phyloP scores from a whole-genome alignment of 257 asterid species.

The Phtheirospermum japonicum region DNA sequence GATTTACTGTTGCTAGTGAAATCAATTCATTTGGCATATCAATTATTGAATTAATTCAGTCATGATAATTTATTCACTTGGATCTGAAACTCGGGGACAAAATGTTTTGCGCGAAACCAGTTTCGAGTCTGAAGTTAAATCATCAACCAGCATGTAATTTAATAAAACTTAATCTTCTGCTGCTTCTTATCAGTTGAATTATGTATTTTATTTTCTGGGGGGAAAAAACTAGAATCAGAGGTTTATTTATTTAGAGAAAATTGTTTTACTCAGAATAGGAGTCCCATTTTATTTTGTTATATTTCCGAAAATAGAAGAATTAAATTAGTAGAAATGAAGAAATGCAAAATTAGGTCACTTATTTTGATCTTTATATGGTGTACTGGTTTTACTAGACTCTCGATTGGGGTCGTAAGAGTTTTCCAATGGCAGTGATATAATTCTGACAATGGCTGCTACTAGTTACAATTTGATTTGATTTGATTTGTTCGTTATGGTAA shows the following conservation, averaged over 20 bases:
- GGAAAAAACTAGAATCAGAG: no score
- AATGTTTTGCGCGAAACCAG: neutral
- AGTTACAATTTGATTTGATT: neutral
- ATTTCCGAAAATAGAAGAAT: neutral
- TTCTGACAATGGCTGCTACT: neutral
- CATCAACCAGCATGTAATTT: neutral
- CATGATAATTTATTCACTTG: neutral
- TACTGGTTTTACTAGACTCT: neutral
- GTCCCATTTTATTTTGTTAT: neutral
- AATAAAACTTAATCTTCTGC: constrained; percentile 5
- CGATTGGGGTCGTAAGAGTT: neutral
- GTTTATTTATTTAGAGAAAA: neutral
- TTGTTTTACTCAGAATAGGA: neutral
- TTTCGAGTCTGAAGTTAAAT: constrained; percentile 8
- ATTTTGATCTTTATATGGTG: neutral
- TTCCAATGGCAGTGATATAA: neutral
- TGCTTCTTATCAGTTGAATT: neutral
- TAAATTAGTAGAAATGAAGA: neutral
- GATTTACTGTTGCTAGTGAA: constrained; percentile 14
- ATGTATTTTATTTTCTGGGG: no score
- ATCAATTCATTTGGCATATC: constrained; percentile 19
- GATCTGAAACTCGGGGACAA: constrained; percentile 5
- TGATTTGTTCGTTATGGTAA: neutral
- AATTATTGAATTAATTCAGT: neutral
- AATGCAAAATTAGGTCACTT: neutral